Evolutionary conservation across 306 rosid genomes (phyloP).

Genomic region (Argentina anserina): DNA sequence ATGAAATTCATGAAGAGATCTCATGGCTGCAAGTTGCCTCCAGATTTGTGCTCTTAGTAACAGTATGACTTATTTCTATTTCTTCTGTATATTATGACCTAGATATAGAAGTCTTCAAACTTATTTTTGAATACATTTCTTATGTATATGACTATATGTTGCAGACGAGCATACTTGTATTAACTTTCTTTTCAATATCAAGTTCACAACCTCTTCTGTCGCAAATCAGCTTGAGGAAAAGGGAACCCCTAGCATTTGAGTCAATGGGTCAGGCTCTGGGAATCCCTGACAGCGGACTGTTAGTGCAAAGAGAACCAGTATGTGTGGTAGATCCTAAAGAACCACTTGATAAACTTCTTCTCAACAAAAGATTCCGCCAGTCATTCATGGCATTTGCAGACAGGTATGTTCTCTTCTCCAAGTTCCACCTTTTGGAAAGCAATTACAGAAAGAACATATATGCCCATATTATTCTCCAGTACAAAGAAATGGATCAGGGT

Average conservation of each 20-base stretch:
- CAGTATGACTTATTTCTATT: slow-evolving; percentile 42
- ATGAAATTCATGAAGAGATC: slow-evolving; percentile 80
- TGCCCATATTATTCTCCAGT: neutral
- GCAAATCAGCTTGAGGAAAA: slow-evolving; percentile 85
- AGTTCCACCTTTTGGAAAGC: slow-evolving; percentile 11
- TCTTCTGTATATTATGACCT: slow-evolving; percentile 15
- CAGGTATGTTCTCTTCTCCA: slow-evolving; percentile 47
- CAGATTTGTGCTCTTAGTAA: slow-evolving; percentile 73
- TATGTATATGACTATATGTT: slow-evolving; percentile 32
- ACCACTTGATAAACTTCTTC: slow-evolving; percentile 83
- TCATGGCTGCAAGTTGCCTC: slow-evolving; percentile 82
- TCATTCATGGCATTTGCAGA: slow-evolving; percentile 95
- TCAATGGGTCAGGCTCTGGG: slow-evolving; percentile 98
- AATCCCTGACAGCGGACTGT: slow-evolving; percentile 81
- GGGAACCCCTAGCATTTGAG: slow-evolving; percentile 57
- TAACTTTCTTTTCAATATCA: slow-evolving; percentile 83
- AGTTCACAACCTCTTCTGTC: slow-evolving; percentile 95
- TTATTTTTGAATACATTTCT: slow-evolving; percentile 30
- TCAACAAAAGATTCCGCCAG: slow-evolving; percentile 73
- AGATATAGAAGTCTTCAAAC: neutral
- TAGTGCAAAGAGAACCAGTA: slow-evolving; percentile 48
- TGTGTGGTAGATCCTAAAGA: slow-evolving; percentile 61
- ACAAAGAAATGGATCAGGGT: neutral
- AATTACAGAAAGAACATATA: neutral
- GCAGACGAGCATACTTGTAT: slow-evolving; percentile 82